Conservation (phyloP, 2,329 filamentous ascomycete genomes). For the Acephala macrosclerotiorum region DNA sequence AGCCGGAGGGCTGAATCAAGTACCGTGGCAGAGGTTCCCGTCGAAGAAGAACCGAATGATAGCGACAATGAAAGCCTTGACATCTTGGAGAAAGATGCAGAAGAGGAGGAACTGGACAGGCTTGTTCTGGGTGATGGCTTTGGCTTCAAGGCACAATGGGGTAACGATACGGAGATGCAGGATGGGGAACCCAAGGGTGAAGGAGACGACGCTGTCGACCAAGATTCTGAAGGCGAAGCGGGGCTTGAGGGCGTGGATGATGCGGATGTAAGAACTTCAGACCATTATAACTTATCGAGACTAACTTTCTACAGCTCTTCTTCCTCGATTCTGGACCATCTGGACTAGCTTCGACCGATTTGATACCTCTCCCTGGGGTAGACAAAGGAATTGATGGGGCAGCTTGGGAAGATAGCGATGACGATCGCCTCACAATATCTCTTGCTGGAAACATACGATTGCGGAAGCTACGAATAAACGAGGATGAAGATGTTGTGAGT, state of each 20-base stretch:
- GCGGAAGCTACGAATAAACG: slow-evolving; percentile 82
- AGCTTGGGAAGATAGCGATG: slow-evolving; percentile 95
- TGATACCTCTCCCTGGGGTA: slow-evolving; percentile 32
- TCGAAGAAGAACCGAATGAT: slow-evolving; percentile 26
- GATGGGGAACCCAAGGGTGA: slow-evolving; percentile 25
- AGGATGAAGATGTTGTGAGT: slow-evolving; percentile 84
- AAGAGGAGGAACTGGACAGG: slow-evolving; percentile 85
- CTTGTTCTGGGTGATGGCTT: slow-evolving; percentile 87
- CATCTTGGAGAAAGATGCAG: slow-evolving; percentile 74
- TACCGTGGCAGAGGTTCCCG: slow-evolving; percentile 6
- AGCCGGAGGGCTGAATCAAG: slow-evolving; percentile 29
- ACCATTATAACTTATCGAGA: neutral
- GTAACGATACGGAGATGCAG: slow-evolving; percentile 55
- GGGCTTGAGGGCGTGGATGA: slow-evolving; percentile 74
- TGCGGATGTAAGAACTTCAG: slow-evolving; percentile 58
- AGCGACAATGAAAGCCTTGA: slow-evolving; percentile 42
- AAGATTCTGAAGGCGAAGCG: slow-evolving; percentile 55
- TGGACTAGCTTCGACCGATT: slow-evolving; percentile 30
- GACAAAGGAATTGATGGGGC: slow-evolving; percentile 56
- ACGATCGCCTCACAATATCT: slow-evolving; percentile 86
- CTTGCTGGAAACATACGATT: slow-evolving; percentile 77
- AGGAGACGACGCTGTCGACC: slow-evolving; percentile 41
- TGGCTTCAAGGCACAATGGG: slow-evolving; percentile 81
- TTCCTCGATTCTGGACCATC: slow-evolving; percentile 48
- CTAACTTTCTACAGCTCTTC: slow-evolving; percentile 43